Conservation (phyloP, 139 green algal genomes). For the Coelastrella sp. region DNA sequence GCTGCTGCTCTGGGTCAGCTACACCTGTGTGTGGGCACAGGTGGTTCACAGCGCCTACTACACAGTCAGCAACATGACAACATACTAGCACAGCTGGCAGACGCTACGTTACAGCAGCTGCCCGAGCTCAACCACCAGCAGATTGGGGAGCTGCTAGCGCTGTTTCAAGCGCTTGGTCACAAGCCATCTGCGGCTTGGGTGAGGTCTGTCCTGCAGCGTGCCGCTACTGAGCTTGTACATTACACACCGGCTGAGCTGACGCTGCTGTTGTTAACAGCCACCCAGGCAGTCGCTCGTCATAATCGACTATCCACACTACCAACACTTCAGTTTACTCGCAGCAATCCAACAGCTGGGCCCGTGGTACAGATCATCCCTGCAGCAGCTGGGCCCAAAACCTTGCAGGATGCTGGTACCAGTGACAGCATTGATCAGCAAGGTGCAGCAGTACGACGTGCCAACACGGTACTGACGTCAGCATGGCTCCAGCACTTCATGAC, state of each 20-base stretch:
- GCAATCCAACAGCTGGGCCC: conserved; percentile 3
- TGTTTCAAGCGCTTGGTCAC: conserved; percentile 4
- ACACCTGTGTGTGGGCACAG: neutral
- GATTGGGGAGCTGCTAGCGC: neutral
- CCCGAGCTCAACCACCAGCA: neutral
- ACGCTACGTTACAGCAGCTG: neutral
- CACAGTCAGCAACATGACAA: conserved; percentile 23
- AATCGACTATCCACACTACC: neutral
- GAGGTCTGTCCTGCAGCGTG: conserved; percentile 34
- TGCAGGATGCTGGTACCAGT: no score
- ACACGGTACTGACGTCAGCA: conserved; percentile 39
- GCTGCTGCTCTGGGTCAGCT: conserved; percentile 16
- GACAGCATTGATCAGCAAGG: no score
- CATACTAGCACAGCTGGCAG: neutral
- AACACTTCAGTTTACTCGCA: neutral
- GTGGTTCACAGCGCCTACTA: neutral
- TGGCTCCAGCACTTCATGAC: conserved; percentile 46
- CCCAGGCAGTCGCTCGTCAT: neutral
- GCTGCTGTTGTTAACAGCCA: conserved; percentile 38
- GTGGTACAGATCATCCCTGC: neutral
- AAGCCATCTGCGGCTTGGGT: conserved; percentile 1
- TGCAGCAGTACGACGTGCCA: neutral
- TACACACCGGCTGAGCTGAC: conserved; percentile 42
- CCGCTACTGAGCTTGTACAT: conserved; percentile 28
- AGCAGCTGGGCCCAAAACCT: neutral